These are phyloP conservation scores for Solanum gracilifrons DNA, from an alignment of 257 asterid species.

Conservation along the genomic window DNA sequence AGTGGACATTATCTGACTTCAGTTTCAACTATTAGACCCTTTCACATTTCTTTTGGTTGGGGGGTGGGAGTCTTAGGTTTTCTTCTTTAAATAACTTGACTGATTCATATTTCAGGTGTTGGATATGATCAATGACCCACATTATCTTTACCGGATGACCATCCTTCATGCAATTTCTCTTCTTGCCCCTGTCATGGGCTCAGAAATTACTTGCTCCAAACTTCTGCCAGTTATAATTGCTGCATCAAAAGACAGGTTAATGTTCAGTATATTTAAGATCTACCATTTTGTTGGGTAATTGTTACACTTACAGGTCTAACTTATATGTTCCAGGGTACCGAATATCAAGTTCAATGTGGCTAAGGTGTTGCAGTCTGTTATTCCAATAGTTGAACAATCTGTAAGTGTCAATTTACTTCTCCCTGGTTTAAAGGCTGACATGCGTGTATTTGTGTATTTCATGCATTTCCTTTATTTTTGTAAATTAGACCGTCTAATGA, in stretches of 20 bases:
- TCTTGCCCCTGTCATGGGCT: slow-evolving; percentile 49
- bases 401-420: slow-evolving; percentile 29
- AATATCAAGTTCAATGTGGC: slow-evolving; percentile 90
- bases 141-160: slow-evolving; percentile 49
- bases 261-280: background rate
- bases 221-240: slow-evolving; percentile 47
- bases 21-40: background rate
- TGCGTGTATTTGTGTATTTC: background rate
- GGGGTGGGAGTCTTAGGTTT: background rate
- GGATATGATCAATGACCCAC: slow-evolving; percentile 49
- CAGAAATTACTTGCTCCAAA: slow-evolving; percentile 38
- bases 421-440: background rate
- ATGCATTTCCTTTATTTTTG: background rate
- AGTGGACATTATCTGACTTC: background rate
- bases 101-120: slow-evolving; percentile 22
- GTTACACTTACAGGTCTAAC: background rate
- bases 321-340: slow-evolving; percentile 59
- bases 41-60: background rate
- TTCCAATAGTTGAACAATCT: slow-evolving; percentile 73
- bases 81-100: background rate
- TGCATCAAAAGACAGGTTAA: slow-evolving; percentile 80
- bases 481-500: background rate
- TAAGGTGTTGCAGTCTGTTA: slow-evolving; percentile 77
- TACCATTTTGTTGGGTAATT: background rate
- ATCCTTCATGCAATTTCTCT: slow-evolving; percentile 45